Conservation (phyloP, 306 rosid genomes). For the Aeschynomene evenia region DNA sequence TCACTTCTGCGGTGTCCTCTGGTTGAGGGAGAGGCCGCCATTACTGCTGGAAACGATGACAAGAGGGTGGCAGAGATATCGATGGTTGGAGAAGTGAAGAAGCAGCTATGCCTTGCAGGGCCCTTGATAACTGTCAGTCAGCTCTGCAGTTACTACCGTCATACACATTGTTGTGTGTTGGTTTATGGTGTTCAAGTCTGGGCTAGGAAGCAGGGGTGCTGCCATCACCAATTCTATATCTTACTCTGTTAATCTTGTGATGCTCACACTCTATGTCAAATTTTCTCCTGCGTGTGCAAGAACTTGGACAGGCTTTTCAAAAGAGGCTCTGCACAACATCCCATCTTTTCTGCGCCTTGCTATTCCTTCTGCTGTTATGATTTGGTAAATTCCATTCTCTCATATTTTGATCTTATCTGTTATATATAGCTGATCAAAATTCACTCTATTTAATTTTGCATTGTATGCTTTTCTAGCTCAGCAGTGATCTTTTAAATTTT, state of each 20-base stretch:
- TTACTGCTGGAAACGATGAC: no score
- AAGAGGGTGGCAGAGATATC: no score
- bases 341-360: constrained; percentile 54
- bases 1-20: no score
- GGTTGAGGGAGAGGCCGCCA: no score
- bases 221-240: constrained; percentile 62
- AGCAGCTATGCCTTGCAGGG: constrained; percentile 84
- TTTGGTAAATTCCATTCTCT: no score
- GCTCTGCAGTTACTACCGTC: constrained; percentile 48
- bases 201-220: constrained; percentile 59
- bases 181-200: constrained; percentile 56
- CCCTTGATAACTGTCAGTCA: constrained; percentile 48
- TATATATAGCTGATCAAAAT: neutral
- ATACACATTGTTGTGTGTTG: constrained; percentile 53
- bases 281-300: constrained; percentile 55
- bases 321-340: constrained; percentile 47
- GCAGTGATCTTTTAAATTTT: neutral
- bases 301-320: constrained; percentile 64
- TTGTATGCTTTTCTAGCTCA: no score
- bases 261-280: constrained; percentile 51
- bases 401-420: no score
- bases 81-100: constrained; percentile 66
- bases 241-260: constrained; percentile 57
- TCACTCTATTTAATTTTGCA: no score
- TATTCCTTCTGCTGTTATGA: constrained; percentile 75